Conservation (phyloP, 441 rosid species). For the Gossypium schwendimanii region DNA sequence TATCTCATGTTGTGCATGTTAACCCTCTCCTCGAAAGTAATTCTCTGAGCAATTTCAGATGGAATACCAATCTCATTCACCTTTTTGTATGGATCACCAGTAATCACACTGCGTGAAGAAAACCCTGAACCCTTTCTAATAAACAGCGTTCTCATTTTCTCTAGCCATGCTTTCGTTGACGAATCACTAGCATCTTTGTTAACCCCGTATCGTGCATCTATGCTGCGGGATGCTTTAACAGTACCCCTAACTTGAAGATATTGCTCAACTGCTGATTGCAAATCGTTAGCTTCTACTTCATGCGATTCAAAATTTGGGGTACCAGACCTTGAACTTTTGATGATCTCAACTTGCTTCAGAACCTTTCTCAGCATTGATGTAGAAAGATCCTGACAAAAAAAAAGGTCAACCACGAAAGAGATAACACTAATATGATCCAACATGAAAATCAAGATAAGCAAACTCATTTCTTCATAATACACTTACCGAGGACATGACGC, state of each 20-base stretch:
- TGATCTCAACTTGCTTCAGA: constrained; percentile 59
- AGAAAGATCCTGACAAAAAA: constrained; percentile 62
- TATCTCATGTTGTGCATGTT: constrained; percentile 50
- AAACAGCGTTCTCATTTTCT: constrained; percentile 79
- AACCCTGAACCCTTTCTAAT: constrained; percentile 93
- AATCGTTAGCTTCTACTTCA: constrained; percentile 62
- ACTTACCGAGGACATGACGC: constrained; percentile 86
- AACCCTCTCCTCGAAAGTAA: constrained; percentile 90
- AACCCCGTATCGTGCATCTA: constrained; percentile 53
- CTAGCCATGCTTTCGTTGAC: constrained; percentile 84
- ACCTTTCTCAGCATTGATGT: constrained; percentile 68
- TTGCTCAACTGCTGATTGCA: constrained; percentile 61
- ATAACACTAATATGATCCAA: constrained; percentile 17
- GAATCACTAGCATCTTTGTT: constrained; percentile 47
- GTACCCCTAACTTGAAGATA: constrained; percentile 84
- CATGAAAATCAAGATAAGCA: neutral
- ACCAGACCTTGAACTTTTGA: constrained; percentile 68
- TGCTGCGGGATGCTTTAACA: constrained; percentile 55
- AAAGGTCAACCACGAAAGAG: neutral
- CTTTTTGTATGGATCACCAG: constrained; percentile 76
- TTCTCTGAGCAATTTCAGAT: constrained; percentile 70
- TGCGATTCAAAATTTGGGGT: constrained; percentile 80
- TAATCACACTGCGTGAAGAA: constrained; percentile 92
- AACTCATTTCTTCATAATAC: constrained; percentile 16
- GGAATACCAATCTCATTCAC: constrained; percentile 88